Evolutionary conservation across 2,329 filamentous ascomycete genomes (phyloP).

Genomic region (Bisporella sp.): DNA sequence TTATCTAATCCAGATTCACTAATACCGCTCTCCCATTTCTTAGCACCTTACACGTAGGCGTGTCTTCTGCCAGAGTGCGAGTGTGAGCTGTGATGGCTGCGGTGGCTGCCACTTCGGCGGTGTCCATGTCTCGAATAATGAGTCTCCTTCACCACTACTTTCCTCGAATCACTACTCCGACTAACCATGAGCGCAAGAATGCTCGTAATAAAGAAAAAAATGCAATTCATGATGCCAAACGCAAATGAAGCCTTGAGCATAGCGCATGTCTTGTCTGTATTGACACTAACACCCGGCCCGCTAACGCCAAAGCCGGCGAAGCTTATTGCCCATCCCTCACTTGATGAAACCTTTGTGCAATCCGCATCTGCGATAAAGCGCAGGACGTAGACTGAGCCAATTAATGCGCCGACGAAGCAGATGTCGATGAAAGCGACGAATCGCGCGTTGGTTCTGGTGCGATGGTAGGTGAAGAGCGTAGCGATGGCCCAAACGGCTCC

Average conservation of each 20-base stretch:
- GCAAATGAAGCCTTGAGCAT: slow-evolving; percentile 92
- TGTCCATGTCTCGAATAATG: slow-evolving; percentile 23
- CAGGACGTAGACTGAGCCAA: slow-evolving; percentile 53
- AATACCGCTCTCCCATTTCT: no score
- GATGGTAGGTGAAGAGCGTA: slow-evolving; percentile 62
- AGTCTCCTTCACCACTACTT: slow-evolving; percentile 22
- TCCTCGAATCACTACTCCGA: slow-evolving; percentile 3
- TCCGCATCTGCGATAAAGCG: slow-evolving; percentile 53
- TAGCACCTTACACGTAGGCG: slow-evolving; percentile 23
- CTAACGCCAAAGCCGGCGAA: slow-evolving; percentile 55
- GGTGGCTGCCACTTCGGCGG: slow-evolving; percentile 22
- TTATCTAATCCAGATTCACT: no score
- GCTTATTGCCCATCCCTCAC: slow-evolving; percentile 45
- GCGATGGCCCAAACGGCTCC: slow-evolving; percentile 56
- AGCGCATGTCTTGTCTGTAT: slow-evolving; percentile 69
- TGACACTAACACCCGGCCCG: slow-evolving; percentile 43
- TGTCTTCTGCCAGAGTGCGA: slow-evolving; percentile 16
- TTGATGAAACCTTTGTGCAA: slow-evolving; percentile 54
- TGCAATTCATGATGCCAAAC: slow-evolving; percentile 78
- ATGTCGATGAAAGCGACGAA: slow-evolving; percentile 57
- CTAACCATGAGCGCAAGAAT: slow-evolving; percentile 52
- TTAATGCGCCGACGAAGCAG: slow-evolving; percentile 55
- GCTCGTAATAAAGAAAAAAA: slow-evolving; percentile 74
- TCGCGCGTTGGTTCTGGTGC: slow-evolving; percentile 50
- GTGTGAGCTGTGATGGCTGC: slow-evolving; percentile 22